Percentiles rank a stretch among this genome's conserved stretches.
Evolutionary conservation across 257 asterid genomes (phyloP).

Genomic region (Henckelia pumila): DNA sequence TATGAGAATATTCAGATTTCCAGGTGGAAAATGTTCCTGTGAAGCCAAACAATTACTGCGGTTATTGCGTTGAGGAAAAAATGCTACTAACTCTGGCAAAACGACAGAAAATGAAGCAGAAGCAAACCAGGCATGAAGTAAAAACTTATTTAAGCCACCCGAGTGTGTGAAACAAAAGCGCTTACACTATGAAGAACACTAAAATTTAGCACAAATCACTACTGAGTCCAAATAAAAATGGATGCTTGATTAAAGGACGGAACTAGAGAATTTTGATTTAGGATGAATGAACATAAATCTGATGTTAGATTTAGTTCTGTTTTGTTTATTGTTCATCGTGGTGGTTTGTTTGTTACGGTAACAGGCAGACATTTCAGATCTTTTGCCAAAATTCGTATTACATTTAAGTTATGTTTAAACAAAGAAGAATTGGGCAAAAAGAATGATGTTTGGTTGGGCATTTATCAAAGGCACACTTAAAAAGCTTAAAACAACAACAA

Average conservation of each 20-base stretch:
- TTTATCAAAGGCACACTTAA: too few species aligned
- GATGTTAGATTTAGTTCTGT: too few species aligned
- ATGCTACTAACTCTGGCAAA: not conserved
- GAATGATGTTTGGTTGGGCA: not conserved
- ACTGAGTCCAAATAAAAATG: not conserved
- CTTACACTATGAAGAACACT: not conserved
- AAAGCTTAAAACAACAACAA: too few species aligned
- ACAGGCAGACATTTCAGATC: not conserved
- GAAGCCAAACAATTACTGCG: not conserved
- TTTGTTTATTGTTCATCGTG: too few species aligned
- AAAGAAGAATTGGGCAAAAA: not conserved
- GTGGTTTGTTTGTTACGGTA: too few species aligned
- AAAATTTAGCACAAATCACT: conserved; percentile 18
- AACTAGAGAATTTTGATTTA: not conserved
- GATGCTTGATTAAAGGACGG: not conserved
- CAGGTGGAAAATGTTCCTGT: conserved; percentile 60
- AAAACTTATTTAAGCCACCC: not conserved
- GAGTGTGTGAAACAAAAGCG: not conserved
- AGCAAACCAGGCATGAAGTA: not conserved
- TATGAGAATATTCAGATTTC: conserved; percentile 73
- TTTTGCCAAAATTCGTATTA: not conserved
- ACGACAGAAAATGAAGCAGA: not conserved
- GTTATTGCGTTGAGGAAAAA: not conserved
- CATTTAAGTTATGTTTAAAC: not conserved
- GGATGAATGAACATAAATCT: not conserved